Conservation (phyloP, 2,329 filamentous ascomycete genomes). For the Colletotrichum musae region DNA sequence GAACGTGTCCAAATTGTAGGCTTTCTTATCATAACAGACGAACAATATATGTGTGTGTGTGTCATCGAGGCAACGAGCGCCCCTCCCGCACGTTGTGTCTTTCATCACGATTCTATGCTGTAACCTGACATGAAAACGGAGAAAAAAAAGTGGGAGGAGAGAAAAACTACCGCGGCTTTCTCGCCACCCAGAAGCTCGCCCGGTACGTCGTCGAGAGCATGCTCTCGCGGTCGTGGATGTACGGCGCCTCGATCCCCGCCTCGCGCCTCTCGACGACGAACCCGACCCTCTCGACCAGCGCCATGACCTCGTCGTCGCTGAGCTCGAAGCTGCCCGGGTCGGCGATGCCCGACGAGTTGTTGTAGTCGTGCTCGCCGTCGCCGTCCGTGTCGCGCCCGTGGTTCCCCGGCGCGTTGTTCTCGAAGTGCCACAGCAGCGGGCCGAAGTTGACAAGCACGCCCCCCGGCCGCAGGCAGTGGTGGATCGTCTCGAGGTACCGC, state of each 20-base stretch:
- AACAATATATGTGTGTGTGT: neutral
- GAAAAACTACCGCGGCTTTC: slow-evolving; percentile 67
- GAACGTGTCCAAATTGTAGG: slow-evolving; percentile 60
- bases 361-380: slow-evolving; percentile 64
- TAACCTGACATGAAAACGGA: neutral
- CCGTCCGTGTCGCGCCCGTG: slow-evolving; percentile 67
- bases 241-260: slow-evolving; percentile 78
- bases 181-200: slow-evolving; percentile 88
- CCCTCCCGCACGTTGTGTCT: neutral
- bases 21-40: neutral
- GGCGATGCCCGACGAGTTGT: slow-evolving; percentile 77
- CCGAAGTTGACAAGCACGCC: slow-evolving; percentile 93
- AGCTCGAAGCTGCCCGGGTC: slow-evolving; percentile 94
- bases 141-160: neutral
- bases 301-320: slow-evolving; percentile 88
- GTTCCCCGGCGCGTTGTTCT: slow-evolving; percentile 76
- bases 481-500: slow-evolving; percentile 88
- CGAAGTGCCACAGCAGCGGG: slow-evolving; percentile 95
- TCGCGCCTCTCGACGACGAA: slow-evolving; percentile 80
- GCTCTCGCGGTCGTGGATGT: slow-evolving; percentile 87
- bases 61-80: too few relatives aligned
- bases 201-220: slow-evolving; percentile 89
- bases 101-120: slow-evolving; percentile 4
- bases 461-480: slow-evolving; percentile 80
- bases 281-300: slow-evolving; percentile 80